Evolutionary conservation across 169 alveolate genomes (phyloP), one percentile per base, ranked within the genome.

Genomic region (Fabrea salina): DNA sequence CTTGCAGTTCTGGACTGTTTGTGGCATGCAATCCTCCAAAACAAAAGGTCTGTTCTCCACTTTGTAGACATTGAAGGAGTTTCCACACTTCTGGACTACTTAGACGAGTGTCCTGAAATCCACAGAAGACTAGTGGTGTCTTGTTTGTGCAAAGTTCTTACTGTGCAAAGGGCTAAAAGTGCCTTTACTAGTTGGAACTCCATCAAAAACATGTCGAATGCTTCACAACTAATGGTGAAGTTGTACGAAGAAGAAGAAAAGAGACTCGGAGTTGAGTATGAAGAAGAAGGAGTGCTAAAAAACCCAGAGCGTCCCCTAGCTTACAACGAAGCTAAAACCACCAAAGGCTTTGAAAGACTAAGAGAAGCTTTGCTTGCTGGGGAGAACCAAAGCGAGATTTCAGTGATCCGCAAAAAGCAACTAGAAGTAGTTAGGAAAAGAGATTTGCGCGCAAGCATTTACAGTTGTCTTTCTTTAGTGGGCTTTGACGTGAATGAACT

Each of bases 11-110:
- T 89, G 35, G 94, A 89, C 43, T 89, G 94, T 70, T 78, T 89
- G 56, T 83, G 86, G 82, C 80, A 82, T 64, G 66, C 92, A 25
- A 90, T 89, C 4, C 83, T 82, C 25, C 87, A 87, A 27, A 89
- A 89, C 56, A 83, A 83, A 57, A 74, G 94, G 59, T 75, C 84
- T 11, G 87, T 79, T 30, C 66, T 86, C 19, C 94, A 89, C 56
- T 89, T 89, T 78, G 75, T 89, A 5, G 94, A 89, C 66, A 86
- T 89, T n/a, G 91, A 89, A 82, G 88, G 91, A 25, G 85, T 89
- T 5, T 81, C 84, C n/a, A 83, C 86, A 4, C 77, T 89, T 27
- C 83, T 89, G 25, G 94, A 89, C 61, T 81, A 83, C 59, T 80
- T 89, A 32, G 94, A 89, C 70, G 82, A 71, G 41, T 68, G 89